Evolutionary conservation across 1,284 basidiomycete species (phyloP).

Genomic region (Kalmanozyma brasiliensis): DNA sequence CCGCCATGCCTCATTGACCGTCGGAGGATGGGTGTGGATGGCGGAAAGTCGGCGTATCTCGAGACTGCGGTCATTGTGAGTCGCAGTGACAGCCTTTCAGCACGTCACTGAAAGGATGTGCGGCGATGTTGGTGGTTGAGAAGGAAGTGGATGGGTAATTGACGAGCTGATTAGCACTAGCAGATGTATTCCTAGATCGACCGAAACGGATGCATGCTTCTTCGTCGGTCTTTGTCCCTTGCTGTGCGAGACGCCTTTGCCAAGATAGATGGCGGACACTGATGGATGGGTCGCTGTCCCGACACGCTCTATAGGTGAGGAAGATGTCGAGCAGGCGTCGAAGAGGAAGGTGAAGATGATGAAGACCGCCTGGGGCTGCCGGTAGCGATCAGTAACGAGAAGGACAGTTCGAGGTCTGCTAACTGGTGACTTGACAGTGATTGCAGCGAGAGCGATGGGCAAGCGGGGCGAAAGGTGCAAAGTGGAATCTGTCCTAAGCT

Average conservation of each 20-base stretch:
- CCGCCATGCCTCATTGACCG: conserved; percentile 36
- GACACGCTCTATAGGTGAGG: not conserved
- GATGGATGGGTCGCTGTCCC: not conserved
- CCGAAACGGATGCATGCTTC: conserved; percentile 24
- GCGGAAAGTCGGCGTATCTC: conserved; percentile 25
- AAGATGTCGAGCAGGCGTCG: conserved; percentile 1
- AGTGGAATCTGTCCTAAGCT: conserved; percentile 27
- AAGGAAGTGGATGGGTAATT: not conserved
- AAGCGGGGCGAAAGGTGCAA: conserved; percentile 11
- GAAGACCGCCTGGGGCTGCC: not conserved
- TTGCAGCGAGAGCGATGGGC: conserved; percentile 12
- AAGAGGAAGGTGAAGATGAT: not conserved
- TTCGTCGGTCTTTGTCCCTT: not conserved
- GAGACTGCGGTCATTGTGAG: conserved; percentile 41
- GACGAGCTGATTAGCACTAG: not conserved
- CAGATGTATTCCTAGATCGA: not conserved
- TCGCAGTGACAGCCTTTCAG: no score
- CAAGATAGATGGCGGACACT: conserved; percentile 3
- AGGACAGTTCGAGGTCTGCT: not conserved
- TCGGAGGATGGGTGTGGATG: conserved; percentile 36
- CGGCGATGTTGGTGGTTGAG: not conserved
- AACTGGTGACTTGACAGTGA: not conserved
- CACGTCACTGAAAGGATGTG: not conserved
- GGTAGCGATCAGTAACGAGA: conserved; percentile 1
- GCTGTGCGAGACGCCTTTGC: not conserved